Percentiles rank a stretch among this genome's conserved stretches.
Evolutionary conservation across 352 stramenopile species (phyloP).

Genomic region (Phytophthora melonis): DNA sequence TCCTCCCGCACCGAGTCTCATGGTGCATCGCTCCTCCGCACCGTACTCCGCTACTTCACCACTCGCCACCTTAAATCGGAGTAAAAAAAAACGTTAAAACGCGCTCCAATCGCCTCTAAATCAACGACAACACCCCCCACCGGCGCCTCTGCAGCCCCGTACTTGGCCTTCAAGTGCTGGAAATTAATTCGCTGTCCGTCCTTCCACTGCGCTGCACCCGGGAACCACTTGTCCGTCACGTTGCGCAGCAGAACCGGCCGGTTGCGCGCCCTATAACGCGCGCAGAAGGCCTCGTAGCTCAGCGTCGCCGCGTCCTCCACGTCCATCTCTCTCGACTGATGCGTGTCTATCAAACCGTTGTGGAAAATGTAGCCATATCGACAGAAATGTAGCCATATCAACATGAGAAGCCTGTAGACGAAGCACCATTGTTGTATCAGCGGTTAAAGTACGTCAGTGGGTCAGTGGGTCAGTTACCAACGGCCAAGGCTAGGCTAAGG

Average conservation of each 20-base stretch:
- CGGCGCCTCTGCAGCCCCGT: conserved; percentile 64
- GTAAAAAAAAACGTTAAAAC: conserved; percentile 4
- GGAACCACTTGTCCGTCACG: conserved; percentile 46
- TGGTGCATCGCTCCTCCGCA: conserved; percentile 58
- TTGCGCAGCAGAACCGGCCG: conserved; percentile 76
- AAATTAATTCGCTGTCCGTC: conserved; percentile 50
- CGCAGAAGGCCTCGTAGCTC: conserved; percentile 78
- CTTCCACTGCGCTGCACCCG: conserved; percentile 37
- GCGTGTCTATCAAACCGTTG: neutral
- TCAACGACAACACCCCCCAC: conserved; percentile 24
- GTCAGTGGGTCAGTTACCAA: conserved; percentile 19
- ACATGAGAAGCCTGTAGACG: conserved; percentile 6
- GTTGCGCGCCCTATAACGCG: conserved; percentile 76
- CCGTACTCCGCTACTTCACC: conserved; percentile 70
- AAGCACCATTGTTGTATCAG: conserved; percentile 3
- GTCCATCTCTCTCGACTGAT: conserved; percentile 45
- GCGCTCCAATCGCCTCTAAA: neutral
- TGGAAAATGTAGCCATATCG: neutral
- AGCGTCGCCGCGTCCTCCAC: conserved; percentile 61
- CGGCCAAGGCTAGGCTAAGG: neutral
- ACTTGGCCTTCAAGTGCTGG: conserved; percentile 46
- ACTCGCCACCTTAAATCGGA: conserved; percentile 59
- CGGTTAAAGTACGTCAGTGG: conserved; percentile 23
- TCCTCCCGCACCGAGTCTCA: conserved; percentile 61
- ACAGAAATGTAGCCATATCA: conserved; percentile 9